These are phyloP conservation scores for Panaeolus papilionaceus DNA, from an alignment of 768 basidiomycete genomes.

Conservation along the genomic window DNA sequence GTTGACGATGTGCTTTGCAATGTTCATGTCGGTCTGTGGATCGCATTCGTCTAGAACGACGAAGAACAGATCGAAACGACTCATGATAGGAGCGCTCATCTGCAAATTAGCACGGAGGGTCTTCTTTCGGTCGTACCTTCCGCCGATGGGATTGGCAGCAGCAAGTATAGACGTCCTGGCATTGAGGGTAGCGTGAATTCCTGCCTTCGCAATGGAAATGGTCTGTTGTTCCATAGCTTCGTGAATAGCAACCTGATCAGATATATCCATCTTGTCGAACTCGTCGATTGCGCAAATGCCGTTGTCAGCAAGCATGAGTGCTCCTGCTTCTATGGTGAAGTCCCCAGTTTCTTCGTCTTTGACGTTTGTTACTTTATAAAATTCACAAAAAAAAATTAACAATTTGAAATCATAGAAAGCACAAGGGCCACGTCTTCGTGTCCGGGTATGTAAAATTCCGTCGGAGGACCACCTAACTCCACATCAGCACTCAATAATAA, in stretches of 20 bases:
- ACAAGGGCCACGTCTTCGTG: no score
- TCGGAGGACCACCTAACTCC: no score
- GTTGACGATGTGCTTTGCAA: slow-evolving; percentile 97
- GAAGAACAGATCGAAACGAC: slow-evolving; percentile 97
- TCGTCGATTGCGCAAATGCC: slow-evolving; percentile 99
- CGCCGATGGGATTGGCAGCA: slow-evolving; percentile 97
- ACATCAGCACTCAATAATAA: no score
- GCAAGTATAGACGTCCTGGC: slow-evolving; percentile 97
- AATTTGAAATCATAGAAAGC: no score
- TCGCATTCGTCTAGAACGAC: slow-evolving; percentile 98
- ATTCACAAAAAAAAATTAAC: no score
- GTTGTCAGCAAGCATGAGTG: slow-evolving; percentile 98
- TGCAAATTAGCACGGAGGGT: slow-evolving; percentile 90
- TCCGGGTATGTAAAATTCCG: no score
- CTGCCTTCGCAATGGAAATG: slow-evolving; percentile 98
- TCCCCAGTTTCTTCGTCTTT: slow-evolving; percentile 99
- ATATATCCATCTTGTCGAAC: slow-evolving; percentile 99
- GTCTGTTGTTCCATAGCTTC: slow-evolving; percentile 99
- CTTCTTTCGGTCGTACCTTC: slow-evolving; percentile 95
- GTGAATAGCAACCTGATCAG: slow-evolving; percentile 98
- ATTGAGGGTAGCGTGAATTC: slow-evolving; percentile 98
- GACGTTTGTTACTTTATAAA: no score
- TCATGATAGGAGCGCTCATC: slow-evolving; percentile 99
- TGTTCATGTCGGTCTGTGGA: slow-evolving; percentile 88
- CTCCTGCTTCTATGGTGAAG: slow-evolving; percentile 99